Evolutionary conservation across 176 grass and related monocot species (phyloP).

Genomic region (Rhynchospora tenuis): DNA sequence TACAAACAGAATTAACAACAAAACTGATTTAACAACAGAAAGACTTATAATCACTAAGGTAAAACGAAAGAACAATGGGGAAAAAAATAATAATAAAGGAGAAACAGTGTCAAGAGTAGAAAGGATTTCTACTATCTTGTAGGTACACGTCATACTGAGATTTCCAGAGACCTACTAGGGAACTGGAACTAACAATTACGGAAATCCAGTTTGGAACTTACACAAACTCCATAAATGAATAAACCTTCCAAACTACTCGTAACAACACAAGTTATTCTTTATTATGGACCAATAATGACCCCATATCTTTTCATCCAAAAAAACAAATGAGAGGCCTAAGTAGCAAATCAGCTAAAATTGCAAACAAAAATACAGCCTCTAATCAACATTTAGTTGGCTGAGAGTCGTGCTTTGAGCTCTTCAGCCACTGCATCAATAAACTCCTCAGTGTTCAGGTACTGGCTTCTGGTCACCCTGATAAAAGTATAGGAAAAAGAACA

Average conservation of each 20-base stretch:
- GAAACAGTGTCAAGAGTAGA: too few species aligned
- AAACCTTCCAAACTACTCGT: neutral
- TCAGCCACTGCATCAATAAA: conserved; percentile 80
- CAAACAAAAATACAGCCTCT: neutral
- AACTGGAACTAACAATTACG: neutral
- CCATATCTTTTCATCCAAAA: neutral
- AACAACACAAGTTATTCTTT: conserved; percentile 2
- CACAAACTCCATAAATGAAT: neutral
- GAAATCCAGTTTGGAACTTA: neutral
- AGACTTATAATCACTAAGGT: too few species aligned
- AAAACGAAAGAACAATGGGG: too few species aligned
- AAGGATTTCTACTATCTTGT: too few species aligned
- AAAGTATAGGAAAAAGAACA: conserved; percentile 12
- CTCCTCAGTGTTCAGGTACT: conserved; percentile 86
- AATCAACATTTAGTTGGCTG: conserved; percentile 38
- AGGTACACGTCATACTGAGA: neutral
- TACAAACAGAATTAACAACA: too few species aligned
- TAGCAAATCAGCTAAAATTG: neutral
- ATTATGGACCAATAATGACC: neutral
- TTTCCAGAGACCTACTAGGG: neutral
- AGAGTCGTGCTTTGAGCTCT: conserved; percentile 55
- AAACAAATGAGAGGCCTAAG: neutral
- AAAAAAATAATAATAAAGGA: too few species aligned
- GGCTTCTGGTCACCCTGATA: conserved; percentile 51
- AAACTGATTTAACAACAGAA: too few species aligned